Evolutionary conservation across 2,329 filamentous ascomycete species (phyloP), one percentile per base, ranked within the genome.

Genomic region (Aspergillus brunneoviolaceus): DNA sequence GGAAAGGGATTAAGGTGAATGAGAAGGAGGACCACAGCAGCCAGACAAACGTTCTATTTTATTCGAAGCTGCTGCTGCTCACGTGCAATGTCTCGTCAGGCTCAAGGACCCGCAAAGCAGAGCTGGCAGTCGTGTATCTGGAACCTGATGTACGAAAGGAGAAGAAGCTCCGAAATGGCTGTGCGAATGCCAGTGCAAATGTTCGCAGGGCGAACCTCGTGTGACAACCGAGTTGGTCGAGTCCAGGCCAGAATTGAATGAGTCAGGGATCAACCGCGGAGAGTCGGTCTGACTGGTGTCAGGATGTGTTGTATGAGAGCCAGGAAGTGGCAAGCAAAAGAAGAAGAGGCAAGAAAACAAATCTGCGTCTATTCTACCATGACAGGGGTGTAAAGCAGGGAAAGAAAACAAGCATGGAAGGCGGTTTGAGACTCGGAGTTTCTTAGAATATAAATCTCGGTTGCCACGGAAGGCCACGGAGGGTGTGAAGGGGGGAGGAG

Each of bases 51-150:
- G 16, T n/a, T 5, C 19, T n/a, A 45, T 45, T 45, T 45, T 45
- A 45, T n/a, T 45, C 39, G 16, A 45, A 45, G 39, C 39, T 45
- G 39, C 16, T 51, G 58, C 52, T 51, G 58, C 52, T 60, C 58
- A 60, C 58, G 58, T 60, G 58, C 39, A 27, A n/a, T 54, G n/a
- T 6, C n/a, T 19, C 33, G 39, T 42, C 39, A 10, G 25, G 51
- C 25, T 12, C n/a, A 21, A 14, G n/a, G 6, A 4, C 3, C 27
- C 12, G 51, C 23, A 9, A 29, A 21, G 21, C n/a, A 35, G n/a
- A 51, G 48, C 21, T 27, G 23, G 23, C 14, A 45, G 16, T 45
- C 21, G 9, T 10, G 39, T 31, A 25, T 50, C 49, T 57, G 27
- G 29, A 25, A 48, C 48, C 47, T 39, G 54, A 16, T 11, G 47